Base-by-base conservation (phyloP, 2,329 filamentous ascomycete genomes). In the Alternaria gansuensis region DNA sequence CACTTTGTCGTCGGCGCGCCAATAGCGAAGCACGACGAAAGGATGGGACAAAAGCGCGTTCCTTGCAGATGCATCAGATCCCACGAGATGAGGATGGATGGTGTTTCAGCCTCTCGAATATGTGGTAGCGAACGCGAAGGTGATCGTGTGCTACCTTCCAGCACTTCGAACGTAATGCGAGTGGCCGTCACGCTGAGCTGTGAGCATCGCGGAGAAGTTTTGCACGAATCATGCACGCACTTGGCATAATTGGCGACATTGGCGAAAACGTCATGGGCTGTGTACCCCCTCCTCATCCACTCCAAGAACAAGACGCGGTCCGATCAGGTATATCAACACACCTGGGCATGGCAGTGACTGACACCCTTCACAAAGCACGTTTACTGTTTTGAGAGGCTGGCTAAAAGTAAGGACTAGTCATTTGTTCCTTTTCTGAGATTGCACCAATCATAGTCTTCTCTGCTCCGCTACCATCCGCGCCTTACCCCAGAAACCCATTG, bases 401-500 rank as follows among this genome's bases (percentile, higher is more conserved):
- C 21, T 21, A 54, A 41, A 43, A 24, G n/a, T 14, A 53, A 23
- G 23, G 29, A 43, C 43, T 57, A 54, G 43, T 45, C 36, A n/a
- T 28, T 36, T 24, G 23, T 24, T 34, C 28, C 50, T 44, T 24
- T 39, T 43, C 11, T 2, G 23, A n/a, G 39, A 14, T n/a, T 53
- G n/a, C 28, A 40, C 52, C 52, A 50, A 55, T 55, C 52, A 43
- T 10, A 55, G 28, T 11, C 28, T 23, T 26, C 26, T 34, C 26
- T 43, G 28, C 50, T 41, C 26, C 36, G 39, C 58, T 70, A 75
- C 73, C 73, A 75, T 9, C 61, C 67, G 9, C 73, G 65, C 29
- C 33, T 52, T 65, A 80, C 79, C 79, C 75, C 76, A 82, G 75
- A 81, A 82, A 70, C 71, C 71, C 80, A 82, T 82, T 46, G 53